Conservation (phyloP, 2,329 filamentous ascomycete species). For the Penicillium sp. region DNA sequence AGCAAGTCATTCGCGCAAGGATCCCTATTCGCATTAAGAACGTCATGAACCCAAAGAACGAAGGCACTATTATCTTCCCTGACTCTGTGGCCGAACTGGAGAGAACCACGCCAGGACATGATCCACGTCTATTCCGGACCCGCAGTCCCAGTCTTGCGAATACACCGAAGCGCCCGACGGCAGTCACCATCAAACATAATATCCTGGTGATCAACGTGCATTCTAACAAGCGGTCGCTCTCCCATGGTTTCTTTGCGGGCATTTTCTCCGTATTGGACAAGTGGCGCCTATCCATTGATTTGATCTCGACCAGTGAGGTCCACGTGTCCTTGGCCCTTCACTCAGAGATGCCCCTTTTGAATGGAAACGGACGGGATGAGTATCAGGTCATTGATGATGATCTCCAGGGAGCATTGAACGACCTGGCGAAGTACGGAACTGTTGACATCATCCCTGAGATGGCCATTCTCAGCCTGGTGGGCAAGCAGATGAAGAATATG, state of each 20-base stretch:
- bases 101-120: constrained; percentile 53
- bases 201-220: constrained; percentile 98
- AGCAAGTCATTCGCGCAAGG: constrained; percentile 70
- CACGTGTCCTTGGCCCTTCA: constrained; percentile 98
- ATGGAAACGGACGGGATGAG: constrained; percentile 49
- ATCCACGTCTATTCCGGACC: constrained; percentile 55
- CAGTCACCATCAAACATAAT: constrained; percentile 95
- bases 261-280: constrained; percentile 90
- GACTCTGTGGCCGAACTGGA: constrained; percentile 61
- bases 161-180: constrained; percentile 73
- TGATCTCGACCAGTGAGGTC: constrained; percentile 95
- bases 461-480: constrained; percentile 93
- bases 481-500: constrained; percentile 98
- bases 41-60: constrained; percentile 64
- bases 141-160: constrained; percentile 50
- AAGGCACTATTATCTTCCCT: constrained; percentile 69
- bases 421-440: constrained; percentile 77
- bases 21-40: constrained; percentile 71
- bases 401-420: constrained; percentile 63
- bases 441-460: constrained; percentile 89
- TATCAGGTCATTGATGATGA: constrained; percentile 62
- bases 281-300: constrained; percentile 84
- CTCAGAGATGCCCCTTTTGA: constrained; percentile 62
- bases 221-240: constrained; percentile 93
- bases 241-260: constrained; percentile 91